Evolutionary conservation across 495 filamentous ascomycete species (phyloP).

Genomic region (Amphirosellinia nigrospora): DNA sequence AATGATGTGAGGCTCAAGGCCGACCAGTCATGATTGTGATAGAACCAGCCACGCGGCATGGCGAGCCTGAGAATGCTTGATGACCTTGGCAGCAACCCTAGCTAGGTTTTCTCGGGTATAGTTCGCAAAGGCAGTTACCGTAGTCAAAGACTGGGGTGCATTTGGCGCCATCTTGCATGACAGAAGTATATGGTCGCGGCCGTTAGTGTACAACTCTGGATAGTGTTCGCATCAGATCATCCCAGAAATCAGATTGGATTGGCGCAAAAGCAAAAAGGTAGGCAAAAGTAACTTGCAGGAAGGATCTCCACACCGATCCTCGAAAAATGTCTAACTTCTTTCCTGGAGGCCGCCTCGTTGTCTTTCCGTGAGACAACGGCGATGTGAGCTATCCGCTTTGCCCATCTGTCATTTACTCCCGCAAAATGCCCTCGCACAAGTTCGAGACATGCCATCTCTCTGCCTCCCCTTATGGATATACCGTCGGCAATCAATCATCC

Average conservation of each 20-base stretch:
- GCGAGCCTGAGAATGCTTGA: conserved; percentile 18
- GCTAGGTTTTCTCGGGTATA: conserved; percentile 6
- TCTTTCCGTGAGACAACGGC: conserved; percentile 13
- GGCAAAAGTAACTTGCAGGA: conserved; percentile 16
- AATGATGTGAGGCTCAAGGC: conserved; percentile 14
- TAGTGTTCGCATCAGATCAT: conserved; percentile 17
- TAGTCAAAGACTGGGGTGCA: conserved; percentile 21
- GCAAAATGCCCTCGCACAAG: neutral
- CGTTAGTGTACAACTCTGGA: conserved; percentile 12
- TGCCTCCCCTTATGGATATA: neutral
- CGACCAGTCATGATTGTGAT: conserved; percentile 7
- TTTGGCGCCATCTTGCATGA: conserved; percentile 23
- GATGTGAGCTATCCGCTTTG: neutral
- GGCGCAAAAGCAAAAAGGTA: conserved; percentile 1
- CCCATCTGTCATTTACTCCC: conserved; percentile 2
- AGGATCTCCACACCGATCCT: conserved; percentile 8
- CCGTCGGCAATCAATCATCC: conserved; percentile 9
- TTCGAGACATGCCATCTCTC: neutral
- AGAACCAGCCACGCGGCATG: conserved; percentile 14
- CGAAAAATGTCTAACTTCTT: conserved; percentile 4
- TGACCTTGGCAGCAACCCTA: conserved; percentile 16
- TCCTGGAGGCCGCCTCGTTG: conserved; percentile 1
- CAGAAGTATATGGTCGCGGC: conserved; percentile 15
- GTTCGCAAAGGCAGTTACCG: neutral
- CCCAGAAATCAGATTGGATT: conserved; percentile 13